These are phyloP conservation scores for Lathyrus aphaca DNA, from an alignment of 306 rosid species.

Conservation along the genomic window DNA sequence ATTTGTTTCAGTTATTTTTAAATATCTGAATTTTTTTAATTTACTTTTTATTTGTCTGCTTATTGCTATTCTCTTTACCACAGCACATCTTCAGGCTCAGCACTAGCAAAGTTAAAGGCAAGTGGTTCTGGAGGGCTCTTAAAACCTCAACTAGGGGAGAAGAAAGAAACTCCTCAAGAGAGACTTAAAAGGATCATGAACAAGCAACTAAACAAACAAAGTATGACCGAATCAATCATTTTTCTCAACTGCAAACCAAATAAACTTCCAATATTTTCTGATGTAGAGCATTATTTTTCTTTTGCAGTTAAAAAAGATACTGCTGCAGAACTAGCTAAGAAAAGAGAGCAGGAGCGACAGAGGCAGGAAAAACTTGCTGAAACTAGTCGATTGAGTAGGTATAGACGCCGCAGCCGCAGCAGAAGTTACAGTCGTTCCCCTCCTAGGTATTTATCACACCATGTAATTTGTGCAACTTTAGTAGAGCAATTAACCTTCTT, in stretches of 20 bases:
- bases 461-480: background rate
- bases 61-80: conserved; percentile 29
- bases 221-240: conserved; percentile 50
- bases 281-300: conserved; percentile 1
- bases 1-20: conserved; percentile 14
- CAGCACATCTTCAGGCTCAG: conserved; percentile 74
- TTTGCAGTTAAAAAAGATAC: conserved; percentile 90
- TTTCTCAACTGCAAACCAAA: conserved; percentile 35
- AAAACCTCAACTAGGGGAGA: conserved; percentile 80
- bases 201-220: conserved; percentile 90
- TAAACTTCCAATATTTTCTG: conserved; percentile 10
- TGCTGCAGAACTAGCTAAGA: conserved; percentile 90
- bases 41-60: background rate
- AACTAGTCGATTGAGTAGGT: conserved; percentile 79
- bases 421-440: conserved; percentile 90
- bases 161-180: conserved; percentile 99
- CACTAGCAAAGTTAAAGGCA: conserved; percentile 77
- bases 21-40: conserved; percentile 18
- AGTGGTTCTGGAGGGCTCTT: conserved; percentile 73
- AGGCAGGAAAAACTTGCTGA: conserved; percentile 95
- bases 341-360: conserved; percentile 89
- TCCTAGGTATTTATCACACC: conserved; percentile 55
- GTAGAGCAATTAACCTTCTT: background rate
- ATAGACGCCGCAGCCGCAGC: conserved; percentile 72
- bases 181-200: conserved; percentile 98